These are phyloP conservation scores for Ustilago sp. DNA, from an alignment of 1,284 basidiomycete genomes.

Conservation along the genomic window DNA sequence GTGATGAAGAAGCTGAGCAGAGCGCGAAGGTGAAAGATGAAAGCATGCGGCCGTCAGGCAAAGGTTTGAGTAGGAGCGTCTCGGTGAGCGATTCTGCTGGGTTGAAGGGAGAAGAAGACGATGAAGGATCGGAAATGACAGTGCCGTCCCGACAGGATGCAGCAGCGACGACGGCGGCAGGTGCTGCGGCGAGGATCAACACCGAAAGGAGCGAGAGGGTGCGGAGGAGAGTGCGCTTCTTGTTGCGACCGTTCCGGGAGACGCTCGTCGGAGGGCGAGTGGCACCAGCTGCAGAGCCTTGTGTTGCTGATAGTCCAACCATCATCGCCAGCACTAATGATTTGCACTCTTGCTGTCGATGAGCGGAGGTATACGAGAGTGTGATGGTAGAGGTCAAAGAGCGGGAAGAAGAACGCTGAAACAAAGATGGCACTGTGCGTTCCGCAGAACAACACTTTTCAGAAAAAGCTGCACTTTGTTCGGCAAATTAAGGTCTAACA, in stretches of 20 bases:
- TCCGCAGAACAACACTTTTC: conserved; percentile 11
- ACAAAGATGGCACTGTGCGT: not conserved
- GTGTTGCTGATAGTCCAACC: not conserved
- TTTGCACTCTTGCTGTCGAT: not conserved
- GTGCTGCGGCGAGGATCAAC: not conserved
- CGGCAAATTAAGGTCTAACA: too few species aligned
- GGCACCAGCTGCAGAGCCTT: not conserved
- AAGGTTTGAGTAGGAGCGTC: conserved; percentile 78
- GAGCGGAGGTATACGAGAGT: not conserved
- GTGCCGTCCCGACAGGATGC: not conserved
- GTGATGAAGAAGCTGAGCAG: conserved; percentile 37
- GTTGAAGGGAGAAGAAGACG: not conserved
- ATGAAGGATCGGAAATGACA: not conserved
- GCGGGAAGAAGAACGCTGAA: not conserved
- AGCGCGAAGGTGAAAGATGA: conserved; percentile 76
- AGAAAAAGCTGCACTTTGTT: not conserved
- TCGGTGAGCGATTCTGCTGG: conserved; percentile 72
- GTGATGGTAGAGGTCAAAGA: not conserved
- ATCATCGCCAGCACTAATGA: not conserved
- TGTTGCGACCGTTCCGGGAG: not conserved
- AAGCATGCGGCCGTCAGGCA: conserved; percentile 85
- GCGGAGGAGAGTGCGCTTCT: conserved; percentile 1
- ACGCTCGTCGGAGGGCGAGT: not conserved
- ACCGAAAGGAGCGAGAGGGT: not conserved
- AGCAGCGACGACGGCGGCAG: not conserved